These are phyloP conservation scores for Nannochloropsis gaditana DNA, from an alignment of 108 stramenopile genomes.

Conservation along the genomic window DNA sequence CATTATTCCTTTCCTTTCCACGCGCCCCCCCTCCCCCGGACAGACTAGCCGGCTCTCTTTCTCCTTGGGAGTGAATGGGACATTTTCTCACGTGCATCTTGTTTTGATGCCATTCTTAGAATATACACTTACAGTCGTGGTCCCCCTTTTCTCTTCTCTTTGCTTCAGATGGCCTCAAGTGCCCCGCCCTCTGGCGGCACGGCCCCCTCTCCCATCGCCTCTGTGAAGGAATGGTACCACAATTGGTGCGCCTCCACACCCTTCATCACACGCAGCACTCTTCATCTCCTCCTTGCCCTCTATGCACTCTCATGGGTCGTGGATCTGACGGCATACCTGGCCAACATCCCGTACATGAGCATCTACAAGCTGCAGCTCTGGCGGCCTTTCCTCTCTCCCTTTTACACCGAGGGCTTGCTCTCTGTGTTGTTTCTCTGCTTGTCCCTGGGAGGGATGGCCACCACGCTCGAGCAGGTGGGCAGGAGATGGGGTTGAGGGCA, in stretches of 20 bases:
- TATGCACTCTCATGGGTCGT: not conserved
- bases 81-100: too few relatives aligned
- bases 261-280: not conserved
- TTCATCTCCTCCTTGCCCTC: constrained; percentile 1
- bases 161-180: not conserved
- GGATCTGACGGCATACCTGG: not conserved
- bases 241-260: constrained; percentile 8
- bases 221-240: not conserved
- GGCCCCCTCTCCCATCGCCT: not conserved
- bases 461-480: not conserved
- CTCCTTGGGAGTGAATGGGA: too few relatives aligned
- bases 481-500: not conserved
- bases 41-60: too few relatives aligned
- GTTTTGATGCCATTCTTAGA: too few relatives aligned
- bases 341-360: not conserved
- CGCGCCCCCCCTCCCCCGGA: too few relatives aligned
- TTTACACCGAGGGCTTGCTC: not conserved
- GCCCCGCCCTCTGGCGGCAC: not conserved
- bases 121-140: too few relatives aligned
- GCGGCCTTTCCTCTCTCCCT: constrained; percentile 2
- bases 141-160: not conserved
- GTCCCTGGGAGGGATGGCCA: not conserved
- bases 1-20: too few relatives aligned
- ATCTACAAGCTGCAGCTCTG: not conserved
- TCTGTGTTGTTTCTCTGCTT: not conserved